Conservation (phyloP, 83 land plant genomes). For the Picea abies region DNA sequence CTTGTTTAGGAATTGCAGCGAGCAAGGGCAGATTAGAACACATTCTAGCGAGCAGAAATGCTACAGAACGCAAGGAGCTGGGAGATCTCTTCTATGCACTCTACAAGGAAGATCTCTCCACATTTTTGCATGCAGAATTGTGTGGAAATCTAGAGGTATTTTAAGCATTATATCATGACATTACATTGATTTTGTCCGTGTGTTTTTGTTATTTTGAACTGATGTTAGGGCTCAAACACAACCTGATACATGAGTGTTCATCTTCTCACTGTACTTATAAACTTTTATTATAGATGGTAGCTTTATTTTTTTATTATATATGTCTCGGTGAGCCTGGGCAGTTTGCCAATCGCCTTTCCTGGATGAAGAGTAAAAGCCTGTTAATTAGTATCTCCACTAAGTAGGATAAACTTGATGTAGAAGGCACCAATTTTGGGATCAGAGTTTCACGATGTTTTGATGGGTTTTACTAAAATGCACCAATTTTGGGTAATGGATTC, state of each 20-base stretch:
- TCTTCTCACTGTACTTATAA: background rate
- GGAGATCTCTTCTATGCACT: background rate
- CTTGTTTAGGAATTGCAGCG: background rate
- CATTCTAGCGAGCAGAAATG: background rate
- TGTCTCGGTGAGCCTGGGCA: background rate
- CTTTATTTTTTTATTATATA: background rate
- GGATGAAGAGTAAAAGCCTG: too few species aligned
- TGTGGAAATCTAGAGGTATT: slow-evolving; percentile 1
- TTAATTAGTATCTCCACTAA: too few species aligned
- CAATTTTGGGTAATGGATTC: too few species aligned
- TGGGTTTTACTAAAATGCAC: too few species aligned
- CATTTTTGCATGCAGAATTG: background rate
- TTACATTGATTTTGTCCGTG: background rate
- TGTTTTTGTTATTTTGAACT: background rate
- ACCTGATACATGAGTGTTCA: too few species aligned
- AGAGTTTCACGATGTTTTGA: too few species aligned
- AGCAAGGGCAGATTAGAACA: background rate
- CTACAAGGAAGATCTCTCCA: background rate
- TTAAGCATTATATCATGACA: background rate
- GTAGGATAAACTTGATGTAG: too few species aligned
- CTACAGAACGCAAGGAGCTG: background rate
- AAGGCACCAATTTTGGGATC: too few species aligned
- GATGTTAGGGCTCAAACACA: background rate
- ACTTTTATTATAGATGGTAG: background rate
- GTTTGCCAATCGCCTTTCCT: too few species aligned